Base-by-base conservation (phyloP, 208 protist genomes). In the Eutreptiella sp. region DNA sequence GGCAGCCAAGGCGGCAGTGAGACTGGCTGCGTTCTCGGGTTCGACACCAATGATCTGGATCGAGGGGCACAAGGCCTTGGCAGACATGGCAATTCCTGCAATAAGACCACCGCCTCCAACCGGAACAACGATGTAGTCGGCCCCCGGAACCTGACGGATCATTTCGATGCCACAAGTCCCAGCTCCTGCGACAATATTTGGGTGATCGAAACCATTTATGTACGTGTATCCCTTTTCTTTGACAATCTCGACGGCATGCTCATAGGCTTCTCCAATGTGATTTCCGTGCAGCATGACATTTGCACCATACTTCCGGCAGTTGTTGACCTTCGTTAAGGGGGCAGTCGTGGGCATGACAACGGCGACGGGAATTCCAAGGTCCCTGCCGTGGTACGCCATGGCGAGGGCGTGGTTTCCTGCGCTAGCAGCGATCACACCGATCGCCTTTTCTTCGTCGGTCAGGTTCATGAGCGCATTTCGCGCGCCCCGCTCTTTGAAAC, bases 201-300 rank as follows among this genome's bases (percentile, higher is more conserved):
- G 61, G 64, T 93, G 70, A 53, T 94, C 83, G 68, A 84, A 94
- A 26, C 84, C 84, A 73, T 94, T 89, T 58, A 94, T 77, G 73
- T 90, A 93, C 39, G 43, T 46, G 55, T 73, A 58, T 4, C 72
- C 66, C 34, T 77, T 55, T 38, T 69, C 38, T 38, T 67, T 42
- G n/a, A 65, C 57, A 9, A 88, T 38, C 29, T 55, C 42, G 34
- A 62, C 24, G 14, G 85, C 81, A 38, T 78, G 58, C 33, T 65
- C 55, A 64, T 84, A 87, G 28, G 84, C 78, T 46, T 85, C 83
- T 28, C 48, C 75, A 52, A 94, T 87, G 73, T 84, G 70, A 21
- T 53, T 60, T 33, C 88, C 88, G 36, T 60, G 31, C 4, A 87
- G 46, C 2, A 89, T 52, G 14, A 92, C 83, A 29, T 81, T 75